phyloP scores from a whole-genome alignment of 2,329 filamentous ascomycete genomes.

The Phialophora verrucosa region DNA sequence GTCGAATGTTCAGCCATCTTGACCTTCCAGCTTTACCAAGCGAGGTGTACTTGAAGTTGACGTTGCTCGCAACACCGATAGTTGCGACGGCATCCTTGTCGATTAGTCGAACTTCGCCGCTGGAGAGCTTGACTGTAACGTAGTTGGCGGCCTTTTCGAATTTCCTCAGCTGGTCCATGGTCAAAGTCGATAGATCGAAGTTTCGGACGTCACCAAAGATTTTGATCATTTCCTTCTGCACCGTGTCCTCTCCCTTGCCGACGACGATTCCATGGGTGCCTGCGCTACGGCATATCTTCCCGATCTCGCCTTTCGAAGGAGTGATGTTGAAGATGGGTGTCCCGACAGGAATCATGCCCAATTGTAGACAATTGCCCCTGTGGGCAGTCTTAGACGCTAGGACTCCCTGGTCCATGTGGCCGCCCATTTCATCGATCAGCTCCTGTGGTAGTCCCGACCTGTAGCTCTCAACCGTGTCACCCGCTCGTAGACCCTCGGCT shows the following conservation, averaged over 20 bases:
- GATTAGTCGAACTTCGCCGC: constrained; percentile 87
- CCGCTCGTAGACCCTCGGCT: constrained; percentile 90
- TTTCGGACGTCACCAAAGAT: constrained; percentile 34
- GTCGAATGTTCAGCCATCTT: constrained; percentile 90
- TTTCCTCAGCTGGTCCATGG: constrained; percentile 48
- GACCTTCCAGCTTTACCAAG: constrained; percentile 94
- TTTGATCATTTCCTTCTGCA: constrained; percentile 42
- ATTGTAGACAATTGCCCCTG: constrained; percentile 89
- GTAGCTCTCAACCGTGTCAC: constrained; percentile 92
- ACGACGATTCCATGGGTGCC: constrained; percentile 90
- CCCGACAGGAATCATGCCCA: constrained; percentile 96
- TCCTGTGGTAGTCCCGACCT: constrained; percentile 85
- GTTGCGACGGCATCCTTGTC: constrained; percentile 93
- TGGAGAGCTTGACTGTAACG: constrained; percentile 85
- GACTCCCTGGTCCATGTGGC: constrained; percentile 90
- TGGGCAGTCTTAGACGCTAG: constrained; percentile 92
- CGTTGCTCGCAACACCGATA: constrained; percentile 91
- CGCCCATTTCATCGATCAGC: constrained; percentile 89
- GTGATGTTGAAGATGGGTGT: constrained; percentile 91
- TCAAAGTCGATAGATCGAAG: constrained; percentile 44
- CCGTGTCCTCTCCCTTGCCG: constrained; percentile 80
- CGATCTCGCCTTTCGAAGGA: constrained; percentile 68
- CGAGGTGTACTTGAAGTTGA: constrained; percentile 85
- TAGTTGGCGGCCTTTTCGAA: constrained; percentile 71
- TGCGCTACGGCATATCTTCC: constrained; percentile 92